Conservation (phyloP, 257 asterid species). For the Perilla frutescens region DNA sequence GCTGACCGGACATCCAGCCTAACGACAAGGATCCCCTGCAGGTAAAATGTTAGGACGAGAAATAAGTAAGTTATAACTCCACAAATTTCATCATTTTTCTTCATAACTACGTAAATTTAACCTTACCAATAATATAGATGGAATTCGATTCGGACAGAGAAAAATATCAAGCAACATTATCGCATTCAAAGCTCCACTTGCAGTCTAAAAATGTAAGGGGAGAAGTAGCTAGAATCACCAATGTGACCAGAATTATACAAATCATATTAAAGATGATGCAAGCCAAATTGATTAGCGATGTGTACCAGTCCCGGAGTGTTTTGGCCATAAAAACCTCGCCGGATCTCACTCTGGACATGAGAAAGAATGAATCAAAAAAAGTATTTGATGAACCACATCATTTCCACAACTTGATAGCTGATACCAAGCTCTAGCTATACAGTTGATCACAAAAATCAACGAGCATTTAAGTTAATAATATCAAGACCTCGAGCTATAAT, state of each 20-base stretch:
- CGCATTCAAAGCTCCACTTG: constrained; percentile 97
- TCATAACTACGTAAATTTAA: not conserved
- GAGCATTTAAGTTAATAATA: constrained; percentile 23
- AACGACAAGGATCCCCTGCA: constrained; percentile 71
- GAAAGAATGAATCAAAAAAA: constrained; percentile 31
- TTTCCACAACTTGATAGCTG: constrained; percentile 31
- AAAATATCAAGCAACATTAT: constrained; percentile 87
- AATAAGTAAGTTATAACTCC: constrained; percentile 12
- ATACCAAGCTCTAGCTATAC: constrained; percentile 17
- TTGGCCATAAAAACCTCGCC: constrained; percentile 42
- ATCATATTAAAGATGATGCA: not conserved
- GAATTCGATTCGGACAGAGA: constrained; percentile 82
- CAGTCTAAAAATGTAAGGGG: constrained; percentile 61
- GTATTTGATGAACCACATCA: constrained; percentile 12
- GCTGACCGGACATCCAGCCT: constrained; percentile 71
- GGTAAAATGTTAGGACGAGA: constrained; percentile 30
- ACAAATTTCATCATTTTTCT: constrained; percentile 2
- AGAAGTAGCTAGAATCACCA: constrained; percentile 11
- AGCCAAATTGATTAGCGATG: constrained; percentile 8
- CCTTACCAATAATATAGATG: constrained; percentile 76
- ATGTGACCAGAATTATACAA: constrained; percentile 20
- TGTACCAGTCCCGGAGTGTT: constrained; percentile 71
- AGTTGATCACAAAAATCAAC: constrained; percentile 14
- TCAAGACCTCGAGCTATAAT: not conserved
- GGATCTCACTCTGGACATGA: constrained; percentile 44